A percentile compares a stretch with the other conserved stretches of the same genome.
phyloP scores from a whole-genome alignment of 345 rosid species.

The Populus davidiana region DNA sequence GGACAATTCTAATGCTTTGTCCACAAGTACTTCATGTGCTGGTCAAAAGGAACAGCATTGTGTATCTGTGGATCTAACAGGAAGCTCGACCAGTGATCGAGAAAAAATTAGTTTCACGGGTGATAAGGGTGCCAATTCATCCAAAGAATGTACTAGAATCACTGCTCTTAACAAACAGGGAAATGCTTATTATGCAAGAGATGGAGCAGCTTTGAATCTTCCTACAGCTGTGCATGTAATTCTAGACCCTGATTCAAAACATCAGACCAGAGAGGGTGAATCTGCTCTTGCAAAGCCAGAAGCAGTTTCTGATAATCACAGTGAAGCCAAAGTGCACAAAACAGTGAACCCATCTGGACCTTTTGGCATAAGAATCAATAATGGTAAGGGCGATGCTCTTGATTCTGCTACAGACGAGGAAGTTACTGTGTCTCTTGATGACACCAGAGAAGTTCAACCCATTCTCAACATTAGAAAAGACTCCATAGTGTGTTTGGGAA shows the following conservation, averaged over 20 bases:
- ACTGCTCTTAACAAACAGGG: conserved; percentile 4
- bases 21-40: conserved; percentile 23
- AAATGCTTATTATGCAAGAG: conserved; percentile 2
- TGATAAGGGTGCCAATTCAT: conserved; percentile 3
- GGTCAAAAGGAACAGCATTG: conserved; percentile 18
- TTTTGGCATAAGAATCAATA: conserved; percentile 18
- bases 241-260: conserved; percentile 27
- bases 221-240: conserved; percentile 18
- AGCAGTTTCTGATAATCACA: conserved; percentile 6
- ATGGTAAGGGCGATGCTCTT: conserved; percentile 15
- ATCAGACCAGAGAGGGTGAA: conserved; percentile 14
- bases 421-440: conserved; percentile 24
- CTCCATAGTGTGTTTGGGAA: not conserved
- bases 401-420: conserved; percentile 32
- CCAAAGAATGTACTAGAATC: conserved; percentile 4
- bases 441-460: conserved; percentile 22
- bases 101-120: conserved; percentile 15
- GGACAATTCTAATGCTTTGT: conserved; percentile 20
- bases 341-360: not conserved
- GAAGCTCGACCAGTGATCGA: conserved; percentile 21
- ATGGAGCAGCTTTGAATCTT: conserved; percentile 21
- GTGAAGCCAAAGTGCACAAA: conserved; percentile 13
- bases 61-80: conserved; percentile 21
- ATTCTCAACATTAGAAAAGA: conserved; percentile 56
- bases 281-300: conserved; percentile 14